Base-by-base conservation (phyloP, 2,329 filamentous ascomycete species). In the Pyrenophora teres region DNA sequence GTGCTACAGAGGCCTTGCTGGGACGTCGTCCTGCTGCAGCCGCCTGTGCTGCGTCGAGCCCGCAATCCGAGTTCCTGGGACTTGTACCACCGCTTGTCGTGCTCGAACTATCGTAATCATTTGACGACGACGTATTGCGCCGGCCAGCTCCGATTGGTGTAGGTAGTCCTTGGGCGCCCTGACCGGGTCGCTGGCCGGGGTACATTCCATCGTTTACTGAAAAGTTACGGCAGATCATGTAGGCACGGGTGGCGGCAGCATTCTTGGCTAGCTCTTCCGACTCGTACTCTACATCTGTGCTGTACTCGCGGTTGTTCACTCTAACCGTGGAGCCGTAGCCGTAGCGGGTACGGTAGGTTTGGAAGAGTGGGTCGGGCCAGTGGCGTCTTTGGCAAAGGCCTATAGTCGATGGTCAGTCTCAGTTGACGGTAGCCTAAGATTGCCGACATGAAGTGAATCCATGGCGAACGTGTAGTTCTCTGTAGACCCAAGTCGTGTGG, bases 221-320 rank as follows among this genome's bases (percentile, higher is more conserved):
- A 78, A 97, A 97, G 81, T 96, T 96, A 60, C 92, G 88, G 81
- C 93, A 97, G 63, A 97, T 94, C 85, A 96, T 93, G 77, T 96
- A 97, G 51, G 93, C 93, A 57, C 92, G 89, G 84, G 95, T 95
- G 54, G 93, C 93, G 21, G 93, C 93, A 67, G 93, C 94, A 75
- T 97, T 92, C 70, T 92, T 90, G 40, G 93, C 93, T 60, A 96
- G 81, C 41, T 84, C 80, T 72, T 93, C 89, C 57, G 88, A 89
- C 72, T 89, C 86, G 77, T 94, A 96, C 59, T 87, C 84, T 32
- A 89, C 83, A 74, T 96, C 92, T 37, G 92, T 96, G 74, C 92
- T 90, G 78, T 97, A 97, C 79, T 96, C 91, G 70, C 93, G 89
- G 65, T 95, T 95, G 79, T 97, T 97, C 73, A 97, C 93, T 59